These are phyloP conservation scores for Yamadazyma sp. DNA, from an alignment of 1,139 yeast genomes.

Conservation along the genomic window DNA sequence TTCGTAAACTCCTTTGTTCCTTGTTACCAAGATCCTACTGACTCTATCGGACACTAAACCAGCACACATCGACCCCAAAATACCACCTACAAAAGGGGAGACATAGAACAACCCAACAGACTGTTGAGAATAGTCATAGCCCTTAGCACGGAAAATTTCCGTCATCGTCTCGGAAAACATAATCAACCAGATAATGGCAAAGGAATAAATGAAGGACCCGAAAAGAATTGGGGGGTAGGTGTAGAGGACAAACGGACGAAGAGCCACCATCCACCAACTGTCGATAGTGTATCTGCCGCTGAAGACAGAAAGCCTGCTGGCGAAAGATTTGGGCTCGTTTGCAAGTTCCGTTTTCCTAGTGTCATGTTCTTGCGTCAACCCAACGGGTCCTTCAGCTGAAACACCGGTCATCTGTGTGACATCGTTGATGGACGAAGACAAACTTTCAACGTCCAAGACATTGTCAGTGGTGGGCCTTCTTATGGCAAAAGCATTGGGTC, in stretches of 20 bases:
- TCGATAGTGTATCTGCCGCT: slow-evolving; percentile 52
- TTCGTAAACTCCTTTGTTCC: slow-evolving; percentile 57
- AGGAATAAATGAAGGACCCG: slow-evolving; percentile 52
- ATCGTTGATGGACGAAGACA: slow-evolving; percentile 19
- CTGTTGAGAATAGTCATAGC: slow-evolving; percentile 48
- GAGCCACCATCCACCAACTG: slow-evolving; percentile 57
- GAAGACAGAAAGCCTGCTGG: slow-evolving; percentile 22
- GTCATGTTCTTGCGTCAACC: slow-evolving; percentile 15
- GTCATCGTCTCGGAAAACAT: slow-evolving; percentile 59
- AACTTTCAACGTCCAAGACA: slow-evolving; percentile 21
- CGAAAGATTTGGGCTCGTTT: slow-evolving; percentile 15
- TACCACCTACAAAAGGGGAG: slow-evolving; percentile 60
- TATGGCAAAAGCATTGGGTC: slow-evolving; percentile 38
- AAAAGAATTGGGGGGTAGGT: slow-evolving; percentile 55
- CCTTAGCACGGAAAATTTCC: slow-evolving; percentile 44
- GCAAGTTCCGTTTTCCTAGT: slow-evolving; percentile 1
- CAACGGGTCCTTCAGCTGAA: slow-evolving; percentile 17
- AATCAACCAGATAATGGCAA: slow-evolving; percentile 65
- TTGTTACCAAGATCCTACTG: slow-evolving; percentile 34
- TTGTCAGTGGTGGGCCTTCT: slow-evolving; percentile 15
- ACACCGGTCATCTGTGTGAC: slow-evolving; percentile 6
- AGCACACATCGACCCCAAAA: slow-evolving; percentile 54
- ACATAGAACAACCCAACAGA: slow-evolving; percentile 59
- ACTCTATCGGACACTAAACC: slow-evolving; percentile 52
- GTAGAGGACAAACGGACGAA: slow-evolving; percentile 55